phyloP scores from a whole-genome alignment of 257 asterid species.

The Fraxinus pennsylvanica region DNA sequence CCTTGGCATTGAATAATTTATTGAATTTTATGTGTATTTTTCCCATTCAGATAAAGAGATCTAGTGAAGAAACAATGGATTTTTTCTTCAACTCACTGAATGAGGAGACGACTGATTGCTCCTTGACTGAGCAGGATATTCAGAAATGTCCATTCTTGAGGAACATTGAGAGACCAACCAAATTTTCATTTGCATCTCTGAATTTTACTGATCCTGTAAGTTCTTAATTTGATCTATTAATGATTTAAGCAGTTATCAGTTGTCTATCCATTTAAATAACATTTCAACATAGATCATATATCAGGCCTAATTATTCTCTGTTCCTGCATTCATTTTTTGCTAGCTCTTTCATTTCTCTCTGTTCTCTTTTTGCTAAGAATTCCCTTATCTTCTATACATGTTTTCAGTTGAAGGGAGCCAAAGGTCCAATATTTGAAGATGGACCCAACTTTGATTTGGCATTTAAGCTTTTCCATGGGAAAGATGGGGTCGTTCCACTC shows the following conservation, averaged over 20 bases:
- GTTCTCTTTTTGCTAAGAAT: constrained; percentile 10
- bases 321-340: constrained; percentile 5
- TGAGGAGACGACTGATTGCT: constrained; percentile 53
- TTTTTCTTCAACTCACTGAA: constrained; percentile 48
- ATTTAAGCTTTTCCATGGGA: constrained; percentile 47
- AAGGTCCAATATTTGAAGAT: constrained; percentile 84
- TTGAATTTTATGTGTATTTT: background rate
- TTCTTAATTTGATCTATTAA: constrained; percentile 8
- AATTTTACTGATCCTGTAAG: constrained; percentile 59
- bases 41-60: constrained; percentile 36
- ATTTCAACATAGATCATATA: background rate
- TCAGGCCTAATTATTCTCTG: background rate
- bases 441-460: constrained; percentile 63
- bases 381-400: constrained; percentile 12
- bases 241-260: constrained; percentile 4
- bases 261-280: constrained; percentile 7
- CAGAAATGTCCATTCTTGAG: constrained; percentile 75
- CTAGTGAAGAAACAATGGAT: constrained; percentile 46
- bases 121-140: constrained; percentile 49
- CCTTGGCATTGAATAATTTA: background rate
- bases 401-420: constrained; percentile 51
- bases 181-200: constrained; percentile 57
- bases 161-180: constrained; percentile 71
- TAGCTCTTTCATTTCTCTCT: constrained; percentile 11
- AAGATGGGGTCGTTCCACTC: constrained; percentile 77